phyloP scores from a whole-genome alignment of 257 asterid genomes.

The Petunia secreta region DNA sequence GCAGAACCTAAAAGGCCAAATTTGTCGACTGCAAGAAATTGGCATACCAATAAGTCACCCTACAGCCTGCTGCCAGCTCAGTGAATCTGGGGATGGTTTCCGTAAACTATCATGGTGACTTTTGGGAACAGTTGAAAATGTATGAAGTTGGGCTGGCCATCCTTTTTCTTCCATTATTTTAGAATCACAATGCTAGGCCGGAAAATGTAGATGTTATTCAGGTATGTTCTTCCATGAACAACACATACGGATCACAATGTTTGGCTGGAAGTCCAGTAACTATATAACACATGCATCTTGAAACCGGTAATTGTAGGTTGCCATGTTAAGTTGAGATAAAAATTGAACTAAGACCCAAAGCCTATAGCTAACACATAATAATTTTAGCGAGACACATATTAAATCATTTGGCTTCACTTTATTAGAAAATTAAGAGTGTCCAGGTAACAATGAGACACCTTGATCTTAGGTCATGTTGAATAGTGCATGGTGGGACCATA shows the following conservation, averaged over 20 bases:
- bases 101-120: neutral
- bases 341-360: neutral
- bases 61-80: neutral
- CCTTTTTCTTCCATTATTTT: neutral
- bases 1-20: neutral
- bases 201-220: neutral
- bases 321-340: neutral
- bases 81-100: neutral
- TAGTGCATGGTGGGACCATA: neutral
- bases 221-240: conserved; percentile 10
- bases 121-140: conserved; percentile 7
- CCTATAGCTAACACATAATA: conserved; percentile 2
- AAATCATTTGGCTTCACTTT: conserved; percentile 6
- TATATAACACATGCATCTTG: neutral
- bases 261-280: neutral
- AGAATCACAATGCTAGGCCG: neutral
- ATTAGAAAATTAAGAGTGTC: neutral
- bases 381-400: neutral
- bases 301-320: conserved; percentile 8
- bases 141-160: neutral
- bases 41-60: conserved; percentile 20
- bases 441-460: conserved; percentile 15
- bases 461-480: conserved; percentile 21
- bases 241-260: conserved; percentile 7
- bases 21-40: neutral